A percentile compares a stretch with the other conserved stretches of the same genome.
Conservation (phyloP, 2,329 filamentous ascomycete species). For the Onygenales sp. region DNA sequence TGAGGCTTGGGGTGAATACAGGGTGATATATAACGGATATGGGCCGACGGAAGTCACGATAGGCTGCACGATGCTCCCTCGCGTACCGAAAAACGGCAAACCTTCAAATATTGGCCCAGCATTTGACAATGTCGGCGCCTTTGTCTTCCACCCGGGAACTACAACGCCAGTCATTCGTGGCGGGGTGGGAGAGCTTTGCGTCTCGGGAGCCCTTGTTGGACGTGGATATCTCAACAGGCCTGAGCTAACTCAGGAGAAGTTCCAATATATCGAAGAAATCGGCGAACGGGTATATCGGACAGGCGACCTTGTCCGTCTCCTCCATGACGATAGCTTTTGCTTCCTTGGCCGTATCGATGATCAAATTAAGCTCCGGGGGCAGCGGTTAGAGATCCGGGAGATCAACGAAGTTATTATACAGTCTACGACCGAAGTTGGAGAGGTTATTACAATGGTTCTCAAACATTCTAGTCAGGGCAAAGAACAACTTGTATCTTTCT, state of each 20-base stretch:
- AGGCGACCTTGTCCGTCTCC: conserved; percentile 73
- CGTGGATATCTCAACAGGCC: conserved; percentile 77
- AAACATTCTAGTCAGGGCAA: conserved; percentile 64
- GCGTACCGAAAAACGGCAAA: conserved; percentile 66
- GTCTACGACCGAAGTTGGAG: conserved; percentile 48
- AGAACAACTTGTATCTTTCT: conserved; percentile 73
- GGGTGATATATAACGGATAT: conserved; percentile 84
- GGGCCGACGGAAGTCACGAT: conserved; percentile 91
- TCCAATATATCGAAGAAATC: conserved; percentile 53
- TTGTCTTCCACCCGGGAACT: conserved; percentile 62
- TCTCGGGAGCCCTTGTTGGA: conserved; percentile 77
- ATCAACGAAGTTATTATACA: conserved; percentile 75
- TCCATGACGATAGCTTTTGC: conserved; percentile 73
- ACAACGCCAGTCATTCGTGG: conserved; percentile 65
- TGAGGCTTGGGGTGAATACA: conserved; percentile 69
- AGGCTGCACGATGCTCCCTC: conserved; percentile 80
- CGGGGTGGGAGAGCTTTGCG: conserved; percentile 76
- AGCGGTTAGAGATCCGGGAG: conserved; percentile 81
- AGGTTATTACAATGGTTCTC: conserved; percentile 67
- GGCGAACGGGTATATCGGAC: conserved; percentile 69
- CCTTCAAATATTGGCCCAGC: conserved; percentile 80
- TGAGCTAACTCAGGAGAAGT: conserved; percentile 67
- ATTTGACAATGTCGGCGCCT: conserved; percentile 80
- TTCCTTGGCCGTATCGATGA: conserved; percentile 84
- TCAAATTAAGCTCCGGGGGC: conserved; percentile 83